phyloP scores from a whole-genome alignment of 2,329 filamentous ascomycete species.

The Botrytis porri region DNA sequence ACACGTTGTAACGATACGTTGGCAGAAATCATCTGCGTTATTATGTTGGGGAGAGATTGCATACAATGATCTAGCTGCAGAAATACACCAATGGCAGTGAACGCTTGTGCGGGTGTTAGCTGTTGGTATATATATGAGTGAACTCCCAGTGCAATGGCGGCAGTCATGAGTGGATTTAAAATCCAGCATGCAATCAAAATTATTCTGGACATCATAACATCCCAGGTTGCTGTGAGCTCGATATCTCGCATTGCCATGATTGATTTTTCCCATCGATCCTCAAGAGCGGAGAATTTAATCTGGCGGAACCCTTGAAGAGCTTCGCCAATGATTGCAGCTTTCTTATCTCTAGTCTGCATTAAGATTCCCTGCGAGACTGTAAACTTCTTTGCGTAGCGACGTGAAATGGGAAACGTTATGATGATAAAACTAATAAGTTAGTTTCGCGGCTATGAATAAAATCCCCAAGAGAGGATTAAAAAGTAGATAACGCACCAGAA shows the following conservation, averaged over 20 bases:
- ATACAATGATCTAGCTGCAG: conserved; percentile 66
- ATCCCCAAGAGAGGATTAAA: neutral
- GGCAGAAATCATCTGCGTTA: conserved; percentile 67
- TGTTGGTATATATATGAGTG: conserved; percentile 62
- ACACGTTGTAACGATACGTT: conserved; percentile 68
- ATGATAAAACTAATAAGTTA: conserved; percentile 59
- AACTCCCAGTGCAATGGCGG: conserved; percentile 64
- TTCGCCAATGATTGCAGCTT: conserved; percentile 71
- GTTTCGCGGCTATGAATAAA: conserved; percentile 36
- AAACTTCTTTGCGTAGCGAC: conserved; percentile 42
- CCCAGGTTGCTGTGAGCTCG: conserved; percentile 64
- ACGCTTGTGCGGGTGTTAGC: conserved; percentile 69
- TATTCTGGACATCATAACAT: conserved; percentile 29
- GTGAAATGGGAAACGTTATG: conserved; percentile 64
- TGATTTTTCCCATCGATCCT: conserved; percentile 70
- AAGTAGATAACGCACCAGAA: conserved; percentile 39
- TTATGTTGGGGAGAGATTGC: conserved; percentile 66
- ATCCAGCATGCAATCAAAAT: conserved; percentile 52
- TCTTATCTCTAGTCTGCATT: conserved; percentile 72
- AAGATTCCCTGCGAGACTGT: conserved; percentile 63
- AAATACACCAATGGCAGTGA: conserved; percentile 73
- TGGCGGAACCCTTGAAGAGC: conserved; percentile 74
- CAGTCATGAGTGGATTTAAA: conserved; percentile 67
- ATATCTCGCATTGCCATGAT: conserved; percentile 61
- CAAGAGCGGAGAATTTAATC: conserved; percentile 77